phyloP scores from a whole-genome alignment of 257 asterid species.

The Solanum neorickii region DNA sequence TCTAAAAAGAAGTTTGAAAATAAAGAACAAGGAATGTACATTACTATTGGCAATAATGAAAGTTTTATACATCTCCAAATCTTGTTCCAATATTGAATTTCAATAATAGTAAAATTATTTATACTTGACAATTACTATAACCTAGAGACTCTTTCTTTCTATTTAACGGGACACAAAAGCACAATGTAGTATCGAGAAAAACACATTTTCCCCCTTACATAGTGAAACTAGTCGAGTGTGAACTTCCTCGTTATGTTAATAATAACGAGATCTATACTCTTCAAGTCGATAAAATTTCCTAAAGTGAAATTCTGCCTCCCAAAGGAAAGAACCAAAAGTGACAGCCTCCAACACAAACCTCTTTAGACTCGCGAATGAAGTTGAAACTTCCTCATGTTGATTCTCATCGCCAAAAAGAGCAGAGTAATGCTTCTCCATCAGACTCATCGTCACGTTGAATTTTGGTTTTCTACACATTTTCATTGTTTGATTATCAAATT shows the following conservation, averaged over 20 bases:
- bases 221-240: background rate
- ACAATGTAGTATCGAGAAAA: background rate
- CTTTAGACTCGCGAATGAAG: conserved; percentile 67
- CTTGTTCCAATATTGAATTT: background rate
- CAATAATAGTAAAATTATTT: background rate
- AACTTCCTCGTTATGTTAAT: too few species aligned
- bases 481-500: conserved; percentile 40
- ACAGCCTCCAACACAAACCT: conserved; percentile 72
- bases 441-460: conserved; percentile 44
- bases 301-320: conserved; percentile 55
- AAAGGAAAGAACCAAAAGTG: conserved; percentile 73
- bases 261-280: background rate
- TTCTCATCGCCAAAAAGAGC: conserved; percentile 61
- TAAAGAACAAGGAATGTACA: too few species aligned
- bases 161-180: too few species aligned
- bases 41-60: background rate
- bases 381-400: conserved; percentile 26
- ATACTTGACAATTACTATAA: background rate
- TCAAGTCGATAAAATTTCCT: conserved; percentile 36
- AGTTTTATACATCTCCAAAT: background rate
- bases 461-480: conserved; percentile 56
- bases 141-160: background rate
- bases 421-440: conserved; percentile 51
- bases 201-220: background rate
- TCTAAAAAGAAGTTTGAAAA: too few species aligned